Base-by-base conservation (phyloP, 139 green algal genomes). In the Volvox reticuliferus region DNA sequence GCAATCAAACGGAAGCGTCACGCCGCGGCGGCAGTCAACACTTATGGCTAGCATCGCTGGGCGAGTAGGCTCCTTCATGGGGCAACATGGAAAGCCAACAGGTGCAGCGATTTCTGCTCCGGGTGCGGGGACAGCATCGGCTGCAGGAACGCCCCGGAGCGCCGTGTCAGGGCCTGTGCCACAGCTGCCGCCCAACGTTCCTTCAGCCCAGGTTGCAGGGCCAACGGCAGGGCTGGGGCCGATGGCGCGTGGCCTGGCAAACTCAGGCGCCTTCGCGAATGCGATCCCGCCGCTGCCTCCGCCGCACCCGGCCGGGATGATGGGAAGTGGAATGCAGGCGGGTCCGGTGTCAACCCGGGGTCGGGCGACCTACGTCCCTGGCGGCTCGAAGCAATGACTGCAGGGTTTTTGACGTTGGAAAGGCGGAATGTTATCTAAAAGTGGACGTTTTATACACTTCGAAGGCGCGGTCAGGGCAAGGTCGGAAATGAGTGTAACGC, bases 271-370 rank as follows among this genome's bases (percentile, higher is more conserved):
- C 1, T 79, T 36, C 22, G 18, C 20, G 9, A 82, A 55, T 21
- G 18, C 76, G 21, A 69, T n/a, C 6, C 85, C 71, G 68, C 69
- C 85, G 20, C 50, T 89, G 71, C 89, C 89, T 82, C 76, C 81
- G 65, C 35, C 67, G 32, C 63, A 92, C 71, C 71, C 81, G 55
- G 80, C 61, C 1, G 36, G 35, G 13, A 21, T 68, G 67, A 36
- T 68, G 36, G 82, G 19, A 3, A 79, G 30, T 79, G 71, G 20
- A 33, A 32, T 30, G 2, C 71, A 33, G 71, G 71, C 71, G 28
- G 12, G 68, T 16, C 84, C 84, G 28, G 12, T 50, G 28, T 89
- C 84, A n/a, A 33, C 84, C 12, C 26, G 84, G 20, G 44, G 69
- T 14, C 37, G 69, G 26, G 13, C 84, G 1, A 82, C 84, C 68